These are phyloP conservation scores for Suillus hirtellus DNA, from an alignment of 768 basidiomycete species.

Conservation along the genomic window DNA sequence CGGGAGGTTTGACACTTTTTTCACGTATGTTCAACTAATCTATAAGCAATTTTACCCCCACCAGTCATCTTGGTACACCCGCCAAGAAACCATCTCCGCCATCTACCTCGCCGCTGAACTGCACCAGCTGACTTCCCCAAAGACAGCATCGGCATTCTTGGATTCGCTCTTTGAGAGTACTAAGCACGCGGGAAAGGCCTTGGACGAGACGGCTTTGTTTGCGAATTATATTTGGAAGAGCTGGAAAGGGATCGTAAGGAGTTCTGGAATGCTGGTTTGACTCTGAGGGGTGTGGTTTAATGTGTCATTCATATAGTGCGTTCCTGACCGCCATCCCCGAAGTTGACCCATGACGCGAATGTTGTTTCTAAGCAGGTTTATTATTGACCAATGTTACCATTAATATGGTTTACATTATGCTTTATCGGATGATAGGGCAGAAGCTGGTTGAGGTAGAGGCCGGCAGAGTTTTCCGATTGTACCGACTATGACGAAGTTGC, in stretches of 20 bases:
- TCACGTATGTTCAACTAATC: neutral
- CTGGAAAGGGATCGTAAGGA: slow-evolving; percentile 67
- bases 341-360: neutral
- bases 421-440: no score
- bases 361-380: neutral
- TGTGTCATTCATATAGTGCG: neutral
- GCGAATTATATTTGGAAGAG: slow-evolving; percentile 53
- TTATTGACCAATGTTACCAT: no score
- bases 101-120: slow-evolving; percentile 79
- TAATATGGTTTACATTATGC: no score
- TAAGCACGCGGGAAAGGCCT: slow-evolving; percentile 41
- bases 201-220: slow-evolving; percentile 57
- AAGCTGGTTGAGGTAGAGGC: no score
- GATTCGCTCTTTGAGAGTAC: slow-evolving; percentile 59
- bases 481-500: no score
- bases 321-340: neutral
- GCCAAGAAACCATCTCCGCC: slow-evolving; percentile 61
- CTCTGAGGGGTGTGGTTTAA: neutral
- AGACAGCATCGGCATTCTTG: slow-evolving; percentile 57
- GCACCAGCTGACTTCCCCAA: slow-evolving; percentile 34
- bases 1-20: slow-evolving; percentile 48
- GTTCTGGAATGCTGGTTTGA: slow-evolving; percentile 48
- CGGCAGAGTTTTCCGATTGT: no score
- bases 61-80: slow-evolving; percentile 45
- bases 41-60: neutral